Evolutionary conservation across 441 rosid genomes (phyloP).

Genomic region (Populus trichocarpa): DNA sequence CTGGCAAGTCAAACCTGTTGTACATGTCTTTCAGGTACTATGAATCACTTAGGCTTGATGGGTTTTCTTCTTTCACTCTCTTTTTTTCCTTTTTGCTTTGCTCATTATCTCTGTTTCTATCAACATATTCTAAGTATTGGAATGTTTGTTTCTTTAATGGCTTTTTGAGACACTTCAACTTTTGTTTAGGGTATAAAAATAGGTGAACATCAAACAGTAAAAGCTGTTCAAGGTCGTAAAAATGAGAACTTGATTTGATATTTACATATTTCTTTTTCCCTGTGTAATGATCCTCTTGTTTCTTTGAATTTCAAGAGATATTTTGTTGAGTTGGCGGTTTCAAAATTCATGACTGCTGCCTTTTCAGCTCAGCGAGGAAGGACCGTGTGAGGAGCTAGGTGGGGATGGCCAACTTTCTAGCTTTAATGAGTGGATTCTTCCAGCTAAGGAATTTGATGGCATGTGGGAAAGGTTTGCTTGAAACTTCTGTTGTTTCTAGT

Average conservation of each 20-base stretch:
- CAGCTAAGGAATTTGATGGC: slow-evolving; percentile 98
- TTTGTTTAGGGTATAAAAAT: too few species aligned
- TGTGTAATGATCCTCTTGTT: not conserved
- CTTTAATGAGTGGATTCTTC: slow-evolving; percentile 95
- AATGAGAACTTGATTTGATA: too few species aligned
- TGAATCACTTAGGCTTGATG: not conserved
- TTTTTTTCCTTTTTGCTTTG: not conserved
- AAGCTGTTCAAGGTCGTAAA: too few species aligned
- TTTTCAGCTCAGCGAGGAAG: slow-evolving; percentile 87
- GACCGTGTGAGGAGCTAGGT: slow-evolving; percentile 85
- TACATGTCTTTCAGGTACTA: slow-evolving; percentile 89
- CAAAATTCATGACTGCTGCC: slow-evolving; percentile 11
- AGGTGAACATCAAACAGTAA: too few species aligned
- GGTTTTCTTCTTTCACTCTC: not conserved
- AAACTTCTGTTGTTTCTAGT: not conserved
- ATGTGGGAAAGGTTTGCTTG: slow-evolving; percentile 92
- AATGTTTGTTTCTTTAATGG: too few species aligned
- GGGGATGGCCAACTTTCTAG: slow-evolving; percentile 83
- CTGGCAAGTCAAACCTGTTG: slow-evolving; percentile 93
- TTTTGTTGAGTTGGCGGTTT: not conserved
- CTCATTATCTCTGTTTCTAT: not conserved
- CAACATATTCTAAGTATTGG: too few species aligned
- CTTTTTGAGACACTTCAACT: too few species aligned
- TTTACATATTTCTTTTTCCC: not conserved
- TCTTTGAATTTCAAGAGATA: too few species aligned